Evolutionary conservation across 176 grass and related monocot genomes (phyloP), one percentile per base, ranked within the genome.

Genomic region (Carex cristatella): DNA sequence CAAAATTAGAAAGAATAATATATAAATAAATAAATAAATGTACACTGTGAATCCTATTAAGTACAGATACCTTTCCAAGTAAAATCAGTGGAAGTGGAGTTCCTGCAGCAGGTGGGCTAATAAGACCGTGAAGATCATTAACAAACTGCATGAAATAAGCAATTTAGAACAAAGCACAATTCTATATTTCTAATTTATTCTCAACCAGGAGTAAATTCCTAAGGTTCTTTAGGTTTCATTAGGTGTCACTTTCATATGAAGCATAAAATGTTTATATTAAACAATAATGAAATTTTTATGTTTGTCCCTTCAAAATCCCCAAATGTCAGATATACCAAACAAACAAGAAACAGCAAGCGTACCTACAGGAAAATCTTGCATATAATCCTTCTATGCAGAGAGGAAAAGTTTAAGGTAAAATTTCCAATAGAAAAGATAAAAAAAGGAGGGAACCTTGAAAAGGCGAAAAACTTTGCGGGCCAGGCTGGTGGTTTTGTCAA

Each of bases 381-480:
- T 31, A 78, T 56, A 33, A 78, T 32, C 49, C 28, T 31, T 57
- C 51, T 35, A 18, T 2, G 57, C 3, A 58, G 53, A 58, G 30
- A 79, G 4, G 5, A 9, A 33, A 31, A 31, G 19, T 2, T 0
- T 68, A 63, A 18, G 10, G 33, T 61, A 18, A 40, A 61, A 62
- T 81, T 76, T 76, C 19, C 48, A 55, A 62, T n/a, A 63, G 40
- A 81, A 12, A 27, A 38, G 15, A 1, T 80, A 74, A 23, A 0
- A 19, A 15, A 31, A 76, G 19, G 48, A 73, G 9, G n/a, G 69
- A 48, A 97, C 94, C 91, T 97, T 97, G 70, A 94, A 94, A 71
- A 97, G 91, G 1, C 94, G 54, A 75, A 97, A 97, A 81, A 97
- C 94, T 92, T 97, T 97, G 31, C 94, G 79, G 48, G 94, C 94